Base-by-base conservation (phyloP, 495 filamentous ascomycete genomes). In the Neurospora sp. region DNA sequence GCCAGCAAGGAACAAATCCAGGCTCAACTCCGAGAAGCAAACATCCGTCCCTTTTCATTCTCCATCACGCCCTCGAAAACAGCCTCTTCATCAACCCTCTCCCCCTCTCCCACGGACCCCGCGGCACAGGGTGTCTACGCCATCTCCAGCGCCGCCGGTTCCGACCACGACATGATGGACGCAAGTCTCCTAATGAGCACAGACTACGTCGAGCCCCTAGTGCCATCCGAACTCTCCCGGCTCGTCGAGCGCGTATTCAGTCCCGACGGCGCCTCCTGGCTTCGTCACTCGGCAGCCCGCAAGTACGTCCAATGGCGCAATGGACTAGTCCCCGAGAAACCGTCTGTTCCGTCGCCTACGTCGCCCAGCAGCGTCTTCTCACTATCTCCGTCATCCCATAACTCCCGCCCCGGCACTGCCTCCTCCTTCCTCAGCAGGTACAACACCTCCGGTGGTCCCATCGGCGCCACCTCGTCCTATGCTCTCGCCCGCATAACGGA, bases 131-230 rank as follows among this genome's bases (percentile, higher is more conserved):
- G 83, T 76, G 90, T 93, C 9, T 97, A 92, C 80, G 90, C 94
- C 9, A 88, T 97, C 49, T 98, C 96, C 31, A 96, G 93, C 23
- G 89, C 88, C 14, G 86, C 90, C 44, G 89, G 88, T 12, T 88
- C 88, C 70, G 94, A 99, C 80, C 84, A 91, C 70, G 94, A 97
- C 31, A 91, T 87, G 66, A 97, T 99, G 93, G 96, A 99, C 78
- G 96, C 96, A 38, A 96, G 93, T 77, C 88, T 96, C 0, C 86
- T 99, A 16, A 99, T 99, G 96, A 93, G 90, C 69, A 90, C 96
- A 4, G 92, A 95, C 76, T 99, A 99, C 80, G 85, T 97, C 20
- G 92, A 93, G 73, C 96, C 96, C 4, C 86, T 98, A 2, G 82
- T 93, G 12, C 79, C 87, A 38, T 95, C 94, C 27, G 96, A 99